Evolutionary conservation across 106 monocot species (phyloP).

Genomic region (Platanthera zijinensis): DNA sequence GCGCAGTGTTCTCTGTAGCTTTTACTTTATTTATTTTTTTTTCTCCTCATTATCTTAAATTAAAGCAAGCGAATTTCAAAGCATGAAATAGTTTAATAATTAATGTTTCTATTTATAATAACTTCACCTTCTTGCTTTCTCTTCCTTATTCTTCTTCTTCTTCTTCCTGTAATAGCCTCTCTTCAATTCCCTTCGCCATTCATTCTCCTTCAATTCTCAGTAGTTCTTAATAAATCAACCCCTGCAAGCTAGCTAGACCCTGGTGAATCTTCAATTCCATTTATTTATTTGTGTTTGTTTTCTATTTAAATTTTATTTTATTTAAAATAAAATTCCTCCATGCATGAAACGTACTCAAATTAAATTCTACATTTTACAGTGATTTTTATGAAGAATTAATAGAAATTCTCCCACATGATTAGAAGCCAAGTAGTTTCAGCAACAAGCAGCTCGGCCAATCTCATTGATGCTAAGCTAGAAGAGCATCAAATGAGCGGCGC

Average conservation of each 20-base stretch:
- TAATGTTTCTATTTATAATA: neutral
- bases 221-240: too few species aligned
- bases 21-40: constrained; percentile 6
- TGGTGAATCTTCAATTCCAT: neutral
- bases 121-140: neutral
- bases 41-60: constrained; percentile 20
- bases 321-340: neutral
- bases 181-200: neutral
- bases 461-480: constrained; percentile 81
- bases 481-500: constrained; percentile 53
- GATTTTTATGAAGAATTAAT: neutral
- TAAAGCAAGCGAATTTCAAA: constrained; percentile 18
- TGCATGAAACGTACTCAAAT: neutral
- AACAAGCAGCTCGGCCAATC: constrained; percentile 22
- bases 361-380: neutral
- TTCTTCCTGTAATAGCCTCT: neutral
- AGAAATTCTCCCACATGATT: neutral
- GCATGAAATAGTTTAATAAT: neutral
- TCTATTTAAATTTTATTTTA: too few species aligned
- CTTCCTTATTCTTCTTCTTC: neutral
- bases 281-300: neutral
- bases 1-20: constrained; percentile 4
- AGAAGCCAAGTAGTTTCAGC: neutral
- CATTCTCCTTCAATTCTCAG: constrained; percentile 1
- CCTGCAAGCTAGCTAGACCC: neutral